Evolutionary conservation across 2,329 filamentous ascomycete genomes (phyloP), one percentile per base, ranked within the genome.

Genomic region (Botrytis hyacinthi): DNA sequence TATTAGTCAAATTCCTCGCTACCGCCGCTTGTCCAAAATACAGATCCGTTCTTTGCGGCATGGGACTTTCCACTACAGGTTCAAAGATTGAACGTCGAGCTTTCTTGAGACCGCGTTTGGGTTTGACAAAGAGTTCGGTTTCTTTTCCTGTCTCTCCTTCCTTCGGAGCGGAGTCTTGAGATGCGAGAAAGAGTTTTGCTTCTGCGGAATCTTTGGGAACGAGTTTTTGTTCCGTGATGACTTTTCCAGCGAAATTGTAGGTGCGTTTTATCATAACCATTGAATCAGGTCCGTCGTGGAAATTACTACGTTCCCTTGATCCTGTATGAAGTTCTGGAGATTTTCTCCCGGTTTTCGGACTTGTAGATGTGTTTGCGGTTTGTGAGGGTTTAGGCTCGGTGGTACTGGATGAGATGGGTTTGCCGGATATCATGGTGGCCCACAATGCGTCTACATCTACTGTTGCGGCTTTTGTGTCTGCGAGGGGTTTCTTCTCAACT

Each of bases 161-260:
- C 7, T 78, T 76, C 16, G 77, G 71, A 22, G 78, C 40, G 7
- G 70, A 51, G 5, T 71, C 57, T 71, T 86, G 83, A 0, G 87
- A 87, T 2, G 87, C 87, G 22, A 92, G 85, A 76, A 89, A 91
- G 18, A 91, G 84, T 75, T 87, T 88, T 61, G 89, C 90, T 80
- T 92, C 90, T 71, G 90, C 90, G 0, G 90, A 92, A 78, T 89
- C 86, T 62, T 87, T 86, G 5, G 88, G 84, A 1, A 94, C 90
- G 18, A 90, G 83, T 80, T 92, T 93, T 80, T 93, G 90, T 78
- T 94, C 92, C 0, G 87, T 91, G 78, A 92, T 89, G 20, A 91
- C 86, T 78, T 91, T 89, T 44, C 92, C 92, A 51, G 92, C 92
- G 77, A 94, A 94, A 78, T 91, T 92, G 82, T 93, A 93, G 22